Conservation (phyloP, 495 filamentous ascomycete species). For the Annulohypoxylon stygium region DNA sequence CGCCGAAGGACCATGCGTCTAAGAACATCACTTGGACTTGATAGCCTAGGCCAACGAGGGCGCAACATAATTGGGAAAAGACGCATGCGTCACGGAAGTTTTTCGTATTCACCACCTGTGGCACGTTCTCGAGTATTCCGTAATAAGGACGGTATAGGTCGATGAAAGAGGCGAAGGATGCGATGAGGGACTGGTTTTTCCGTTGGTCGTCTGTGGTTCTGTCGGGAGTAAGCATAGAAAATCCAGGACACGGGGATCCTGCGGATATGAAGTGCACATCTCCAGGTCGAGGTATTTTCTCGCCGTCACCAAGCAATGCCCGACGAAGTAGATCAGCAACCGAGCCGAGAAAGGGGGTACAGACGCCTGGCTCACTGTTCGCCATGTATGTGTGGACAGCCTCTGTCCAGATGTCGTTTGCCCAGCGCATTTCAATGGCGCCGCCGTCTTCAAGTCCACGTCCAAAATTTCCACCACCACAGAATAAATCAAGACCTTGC, state of each 20-base stretch:
- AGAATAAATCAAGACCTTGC: slow-evolving; percentile 75
- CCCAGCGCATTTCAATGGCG: slow-evolving; percentile 70
- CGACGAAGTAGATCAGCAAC: slow-evolving; percentile 74
- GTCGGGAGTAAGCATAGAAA: slow-evolving; percentile 69
- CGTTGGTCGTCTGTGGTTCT: slow-evolving; percentile 61
- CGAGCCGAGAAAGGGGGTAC: slow-evolving; percentile 72
- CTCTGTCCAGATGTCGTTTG: slow-evolving; percentile 71
- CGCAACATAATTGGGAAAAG: slow-evolving; percentile 75
- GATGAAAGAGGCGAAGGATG: slow-evolving; percentile 77
- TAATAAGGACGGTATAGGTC: slow-evolving; percentile 81
- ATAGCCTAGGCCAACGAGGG: slow-evolving; percentile 79
- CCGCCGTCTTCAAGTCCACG: slow-evolving; percentile 80
- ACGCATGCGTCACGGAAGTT: slow-evolving; percentile 65
- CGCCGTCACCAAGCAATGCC: slow-evolving; percentile 65
- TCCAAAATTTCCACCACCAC: slow-evolving; percentile 79
- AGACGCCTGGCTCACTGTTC: slow-evolving; percentile 57
- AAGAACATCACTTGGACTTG: slow-evolving; percentile 72
- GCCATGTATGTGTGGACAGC: slow-evolving; percentile 79
- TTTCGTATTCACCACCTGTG: slow-evolving; percentile 64
- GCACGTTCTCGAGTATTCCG: slow-evolving; percentile 80
- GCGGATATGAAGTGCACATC: slow-evolving; percentile 77
- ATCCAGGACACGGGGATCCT: slow-evolving; percentile 81
- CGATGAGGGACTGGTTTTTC: slow-evolving; percentile 77
- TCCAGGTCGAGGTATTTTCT: slow-evolving; percentile 65
- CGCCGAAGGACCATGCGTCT: slow-evolving; percentile 77